Evolutionary conservation across 768 basidiomycete species (phyloP).

Genomic region (Pleurotus tuoliensis): DNA sequence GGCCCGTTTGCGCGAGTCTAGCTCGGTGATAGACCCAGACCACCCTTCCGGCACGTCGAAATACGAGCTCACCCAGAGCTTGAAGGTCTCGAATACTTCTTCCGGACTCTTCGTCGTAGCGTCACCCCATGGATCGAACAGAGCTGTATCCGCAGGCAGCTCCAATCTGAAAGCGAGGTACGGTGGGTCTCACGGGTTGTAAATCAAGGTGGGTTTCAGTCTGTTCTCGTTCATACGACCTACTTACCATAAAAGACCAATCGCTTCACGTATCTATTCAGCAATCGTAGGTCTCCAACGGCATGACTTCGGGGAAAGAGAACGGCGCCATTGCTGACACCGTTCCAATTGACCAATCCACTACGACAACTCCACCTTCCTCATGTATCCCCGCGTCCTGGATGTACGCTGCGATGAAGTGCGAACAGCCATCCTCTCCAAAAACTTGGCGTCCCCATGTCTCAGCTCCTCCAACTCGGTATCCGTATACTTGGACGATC

Average conservation of each 20-base stretch:
- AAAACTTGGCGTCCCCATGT: neutral
- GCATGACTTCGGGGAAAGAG: constrained; percentile 3
- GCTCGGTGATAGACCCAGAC: constrained; percentile 12
- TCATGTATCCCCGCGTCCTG: constrained; percentile 14
- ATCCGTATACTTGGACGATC: constrained; percentile 17
- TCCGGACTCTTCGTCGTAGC: constrained; percentile 15
- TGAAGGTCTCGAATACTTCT: constrained; percentile 7
- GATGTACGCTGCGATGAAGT: constrained; percentile 15
- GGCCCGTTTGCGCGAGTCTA: constrained; percentile 18
- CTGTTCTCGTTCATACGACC: constrained; percentile 11
- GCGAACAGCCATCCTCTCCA: constrained; percentile 14
- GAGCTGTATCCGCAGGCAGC: constrained; percentile 12
- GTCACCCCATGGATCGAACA: constrained; percentile 20
- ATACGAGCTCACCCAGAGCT: constrained; percentile 11
- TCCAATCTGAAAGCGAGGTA: constrained; percentile 23
- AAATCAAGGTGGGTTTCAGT: neutral
- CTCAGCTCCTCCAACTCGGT: constrained; percentile 20
- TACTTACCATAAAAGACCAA: constrained; percentile 21
- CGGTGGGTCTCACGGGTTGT: constrained; percentile 26
- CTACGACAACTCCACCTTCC: constrained; percentile 15
- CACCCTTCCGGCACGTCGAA: constrained; percentile 16
- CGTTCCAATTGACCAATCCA: constrained; percentile 19
- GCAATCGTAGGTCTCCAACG: neutral
- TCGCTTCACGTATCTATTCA: constrained; percentile 11
- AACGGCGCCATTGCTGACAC: constrained; percentile 6